Evolutionary conservation across 306 rosid genomes (phyloP).

Genomic region (Prunus fruticosa): DNA sequence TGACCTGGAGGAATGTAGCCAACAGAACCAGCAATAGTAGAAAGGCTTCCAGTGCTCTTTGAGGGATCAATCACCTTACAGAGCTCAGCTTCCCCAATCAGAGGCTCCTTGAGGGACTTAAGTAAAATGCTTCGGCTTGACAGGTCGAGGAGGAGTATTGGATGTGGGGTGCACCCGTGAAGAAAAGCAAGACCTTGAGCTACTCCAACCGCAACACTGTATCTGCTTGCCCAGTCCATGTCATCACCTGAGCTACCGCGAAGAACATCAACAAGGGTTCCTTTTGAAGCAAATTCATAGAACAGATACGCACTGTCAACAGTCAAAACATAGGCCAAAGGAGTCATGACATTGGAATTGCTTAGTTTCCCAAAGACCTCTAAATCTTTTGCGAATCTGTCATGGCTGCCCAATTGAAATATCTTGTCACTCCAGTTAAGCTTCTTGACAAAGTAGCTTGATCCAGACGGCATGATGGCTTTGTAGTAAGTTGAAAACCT

Average conservation of each 20-base stretch:
- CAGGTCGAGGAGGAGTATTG: constrained; percentile 77
- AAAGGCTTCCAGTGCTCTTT: constrained; percentile 80
- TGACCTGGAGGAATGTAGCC: constrained; percentile 98
- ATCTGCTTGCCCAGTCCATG: constrained; percentile 87
- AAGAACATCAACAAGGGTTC: constrained; percentile 69
- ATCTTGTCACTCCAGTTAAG: constrained; percentile 79
- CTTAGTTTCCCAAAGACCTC: constrained; percentile 65
- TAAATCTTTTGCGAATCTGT: constrained; percentile 54
- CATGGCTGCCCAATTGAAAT: constrained; percentile 55
- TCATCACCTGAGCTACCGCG: constrained; percentile 47
- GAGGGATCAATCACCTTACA: constrained; percentile 82
- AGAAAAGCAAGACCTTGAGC: constrained; percentile 94
- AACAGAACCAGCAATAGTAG: constrained; percentile 84
- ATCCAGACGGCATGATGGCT: constrained; percentile 71
- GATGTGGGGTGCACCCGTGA: constrained; percentile 66
- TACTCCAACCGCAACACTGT: constrained; percentile 82
- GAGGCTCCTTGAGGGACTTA: constrained; percentile 91
- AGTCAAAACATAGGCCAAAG: constrained; percentile 71
- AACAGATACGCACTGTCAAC: constrained; percentile 60
- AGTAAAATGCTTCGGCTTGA: constrained; percentile 78
- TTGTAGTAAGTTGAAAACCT: constrained; percentile 80
- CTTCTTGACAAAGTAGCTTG: constrained; percentile 75
- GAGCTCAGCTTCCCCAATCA: constrained; percentile 87
- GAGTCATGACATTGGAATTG: constrained; percentile 92
- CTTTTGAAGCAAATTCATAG: constrained; percentile 67